phyloP scores from a whole-genome alignment of 1,284 basidiomycete genomes.

The Apiotrichum mycotoxinovorans region DNA sequence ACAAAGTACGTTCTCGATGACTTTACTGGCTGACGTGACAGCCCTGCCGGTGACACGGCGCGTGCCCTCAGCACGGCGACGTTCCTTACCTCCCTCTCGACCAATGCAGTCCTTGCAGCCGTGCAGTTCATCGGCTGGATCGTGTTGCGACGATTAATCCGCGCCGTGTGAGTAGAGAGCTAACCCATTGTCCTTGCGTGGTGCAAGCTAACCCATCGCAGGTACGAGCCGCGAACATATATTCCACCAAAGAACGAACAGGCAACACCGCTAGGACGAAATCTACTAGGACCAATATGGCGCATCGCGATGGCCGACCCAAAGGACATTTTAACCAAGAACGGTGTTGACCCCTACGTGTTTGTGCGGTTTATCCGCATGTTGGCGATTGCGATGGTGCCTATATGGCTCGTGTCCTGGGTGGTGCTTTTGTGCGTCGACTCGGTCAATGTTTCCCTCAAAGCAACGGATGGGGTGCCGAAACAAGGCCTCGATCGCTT shows the following conservation, averaged over 20 bases:
- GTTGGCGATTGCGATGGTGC: conserved; percentile 62
- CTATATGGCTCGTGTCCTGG: conserved; percentile 63
- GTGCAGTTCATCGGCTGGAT: conserved; percentile 67
- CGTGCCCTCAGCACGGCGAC: conserved; percentile 49
- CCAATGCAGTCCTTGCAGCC: conserved; percentile 55
- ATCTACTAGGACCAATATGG: conserved; percentile 38
- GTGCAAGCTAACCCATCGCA: conserved; percentile 1
- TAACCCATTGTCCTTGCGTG: conserved; percentile 22
- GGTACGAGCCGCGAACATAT: conserved; percentile 73
- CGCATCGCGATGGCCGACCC: conserved; percentile 43
- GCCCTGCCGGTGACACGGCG: neutral
- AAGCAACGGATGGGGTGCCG: too few relatives aligned
- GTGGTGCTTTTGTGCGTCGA: conserved; percentile 62
- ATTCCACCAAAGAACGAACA: conserved; percentile 46
- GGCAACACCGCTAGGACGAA: conserved; percentile 31
- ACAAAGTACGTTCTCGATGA: too few relatives aligned
- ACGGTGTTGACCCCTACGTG: conserved; percentile 65
- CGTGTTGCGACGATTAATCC: conserved; percentile 51
- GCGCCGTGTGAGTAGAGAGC: conserved; percentile 33
- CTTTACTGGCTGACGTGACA: neutral
- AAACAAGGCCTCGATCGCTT: conserved; percentile 55
- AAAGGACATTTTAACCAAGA: conserved; percentile 53
- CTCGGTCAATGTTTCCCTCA: neutral
- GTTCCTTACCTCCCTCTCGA: conserved; percentile 68
- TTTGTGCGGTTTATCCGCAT: conserved; percentile 65